phyloP scores from a whole-genome alignment of 192 early-diverging fungal species.

The Coemansia asiatica region DNA sequence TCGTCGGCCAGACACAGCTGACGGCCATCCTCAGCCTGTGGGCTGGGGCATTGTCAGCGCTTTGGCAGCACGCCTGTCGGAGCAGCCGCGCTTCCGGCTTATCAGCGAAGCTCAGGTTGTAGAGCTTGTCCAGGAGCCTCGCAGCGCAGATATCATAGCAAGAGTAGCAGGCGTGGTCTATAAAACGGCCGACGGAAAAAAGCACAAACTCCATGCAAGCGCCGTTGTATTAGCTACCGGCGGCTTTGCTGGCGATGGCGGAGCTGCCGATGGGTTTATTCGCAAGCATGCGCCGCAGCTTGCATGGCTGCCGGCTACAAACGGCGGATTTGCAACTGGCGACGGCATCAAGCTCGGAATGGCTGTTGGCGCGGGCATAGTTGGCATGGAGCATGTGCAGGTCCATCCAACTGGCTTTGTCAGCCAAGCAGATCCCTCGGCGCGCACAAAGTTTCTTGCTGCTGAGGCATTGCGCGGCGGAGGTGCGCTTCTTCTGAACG shows the following conservation, averaged over 20 bases:
- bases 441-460: conserved; percentile 92
- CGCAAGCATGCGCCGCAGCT: conserved; percentile 75
- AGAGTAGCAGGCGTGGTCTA: conserved; percentile 83
- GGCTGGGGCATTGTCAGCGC: conserved; percentile 96
- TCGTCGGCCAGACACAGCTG: conserved; percentile 54
- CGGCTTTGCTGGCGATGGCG: conserved; percentile 93
- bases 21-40: conserved; percentile 73
- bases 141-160: conserved; percentile 42
- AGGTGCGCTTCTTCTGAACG: conserved; percentile 82
- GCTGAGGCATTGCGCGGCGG: conserved; percentile 94
- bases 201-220: conserved; percentile 52
- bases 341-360: conserved; percentile 90
- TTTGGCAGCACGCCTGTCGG: conserved; percentile 79
- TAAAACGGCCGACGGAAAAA: conserved; percentile 56
- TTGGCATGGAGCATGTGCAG: conserved; percentile 96
- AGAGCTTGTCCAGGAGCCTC: conserved; percentile 62
- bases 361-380: conserved; percentile 76
- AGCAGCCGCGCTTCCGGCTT: conserved; percentile 71
- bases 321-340: conserved; percentile 92
- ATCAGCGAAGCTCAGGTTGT: conserved; percentile 82
- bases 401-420: conserved; percentile 97
- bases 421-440: conserved; percentile 82
- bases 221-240: conserved; percentile 92
- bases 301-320: conserved; percentile 79
- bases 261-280: conserved; percentile 68